Base-by-base conservation (phyloP, 2,329 filamentous ascomycete species). In the Aspergillus sp. region DNA sequence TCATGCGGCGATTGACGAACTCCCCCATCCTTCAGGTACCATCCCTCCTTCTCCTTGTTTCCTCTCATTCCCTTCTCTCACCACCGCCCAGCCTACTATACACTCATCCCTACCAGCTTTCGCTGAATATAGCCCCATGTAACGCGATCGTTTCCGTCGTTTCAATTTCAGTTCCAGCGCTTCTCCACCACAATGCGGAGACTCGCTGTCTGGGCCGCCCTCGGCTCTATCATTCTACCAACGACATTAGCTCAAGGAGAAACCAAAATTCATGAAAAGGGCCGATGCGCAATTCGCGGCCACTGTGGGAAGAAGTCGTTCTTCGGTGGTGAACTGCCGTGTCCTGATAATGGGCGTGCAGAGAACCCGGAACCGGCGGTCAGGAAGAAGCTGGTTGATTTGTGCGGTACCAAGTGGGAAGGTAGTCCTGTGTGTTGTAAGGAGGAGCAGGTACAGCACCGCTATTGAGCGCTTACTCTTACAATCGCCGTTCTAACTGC, bases 251-350 rank as follows among this genome's bases (percentile, higher is more conserved):
- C 67, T 3, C 62, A 70, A 45, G 68, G 68, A 20, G 65, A 65
- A 42, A 74, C 73, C 4, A 62, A 65, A 48, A 89, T 85, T 59
- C 93, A 96, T 63, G 92, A 96, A 73, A 79, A 86, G 46, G 93
- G 93, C 38, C 83, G 93, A 59, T 97, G 93, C 72, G 90, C 93
- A 1, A 90, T 97, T 57, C 84, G 93, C 46, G 91, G 91, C 7
- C 88, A 95, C 58, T 99, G 94, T 69, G 94, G 94, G 45, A 92
- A 91, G 72, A 87, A 93, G 73, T 87, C 87, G 57, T 88, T 94
- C 69, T 97, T 97, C 65, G 90, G 91, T 51, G 88, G 90, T 52
- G 84, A 95, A 61, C 79, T 97, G 55, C 94, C 94, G 3, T 99
- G 94, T 68, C 85, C 92, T 13, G 93, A 99, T 74, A 99, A 99